Conservation (phyloP, 129 eudicot species). For the Logfia minima region DNA sequence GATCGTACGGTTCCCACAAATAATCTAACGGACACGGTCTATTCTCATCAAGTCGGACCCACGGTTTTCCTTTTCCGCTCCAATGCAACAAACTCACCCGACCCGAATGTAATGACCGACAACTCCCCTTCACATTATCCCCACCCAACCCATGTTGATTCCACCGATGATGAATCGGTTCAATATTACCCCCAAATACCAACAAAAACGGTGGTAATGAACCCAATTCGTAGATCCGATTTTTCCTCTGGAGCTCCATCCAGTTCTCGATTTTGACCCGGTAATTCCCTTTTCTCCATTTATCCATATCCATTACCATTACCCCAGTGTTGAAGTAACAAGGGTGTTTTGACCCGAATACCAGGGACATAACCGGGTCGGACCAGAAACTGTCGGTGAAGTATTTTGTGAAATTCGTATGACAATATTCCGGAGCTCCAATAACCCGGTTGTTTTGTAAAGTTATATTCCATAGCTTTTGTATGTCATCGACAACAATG, state of each 20-base stretch:
- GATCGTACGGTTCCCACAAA: conserved; percentile 94
- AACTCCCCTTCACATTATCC: conserved; percentile 83
- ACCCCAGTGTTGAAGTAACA: conserved; percentile 97
- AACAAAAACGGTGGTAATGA: conserved; percentile 80
- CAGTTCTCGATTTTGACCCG: conserved; percentile 61
- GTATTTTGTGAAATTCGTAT: conserved; percentile 75
- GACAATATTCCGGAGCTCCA: conserved; percentile 97
- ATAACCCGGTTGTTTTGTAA: conserved; percentile 45
- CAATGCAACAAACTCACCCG: conserved; percentile 94
- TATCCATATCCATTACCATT: conserved; percentile 83
- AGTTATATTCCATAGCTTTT: conserved; percentile 66
- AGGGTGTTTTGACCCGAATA: conserved; percentile 51
- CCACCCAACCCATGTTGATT: conserved; percentile 96
- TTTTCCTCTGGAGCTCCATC: conserved; percentile 80
- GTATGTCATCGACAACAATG: conserved; percentile 70
- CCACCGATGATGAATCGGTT: conserved; percentile 82
- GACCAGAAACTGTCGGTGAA: conserved; percentile 84
- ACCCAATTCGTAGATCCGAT: conserved; percentile 79
- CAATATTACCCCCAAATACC: conserved; percentile 74
- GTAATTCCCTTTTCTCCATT: conserved; percentile 65
- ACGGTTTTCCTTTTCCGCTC: conserved; percentile 94
- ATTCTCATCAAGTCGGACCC: conserved; percentile 82
- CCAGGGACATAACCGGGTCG: conserved; percentile 53
- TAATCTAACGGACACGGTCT: conserved; percentile 91
- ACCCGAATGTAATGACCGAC: conserved; percentile 77